Evolutionary conservation across 2,329 filamentous ascomycete species (phyloP), one percentile per base, ranked within the genome.

Genomic region (Xylariaceae sp.): DNA sequence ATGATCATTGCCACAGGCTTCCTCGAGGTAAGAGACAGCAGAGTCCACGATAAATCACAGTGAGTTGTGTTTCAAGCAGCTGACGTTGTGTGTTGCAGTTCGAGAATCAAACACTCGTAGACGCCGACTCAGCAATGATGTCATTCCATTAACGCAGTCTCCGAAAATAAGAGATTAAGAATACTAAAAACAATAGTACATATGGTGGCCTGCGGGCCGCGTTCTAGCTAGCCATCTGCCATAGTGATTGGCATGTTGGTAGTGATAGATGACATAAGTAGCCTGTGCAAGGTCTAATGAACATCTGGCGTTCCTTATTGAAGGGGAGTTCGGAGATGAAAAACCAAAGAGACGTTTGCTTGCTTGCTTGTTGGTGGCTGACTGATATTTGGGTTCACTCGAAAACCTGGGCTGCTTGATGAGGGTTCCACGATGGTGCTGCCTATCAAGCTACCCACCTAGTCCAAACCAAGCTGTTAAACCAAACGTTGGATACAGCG

Each of bases 1-100:
- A 76, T 97, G 59, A 88, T 96, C 65, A 80, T 85, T 29, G 84
- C 90, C 36, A 95, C 89, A 9, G 86, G 84, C 41, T 96, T 95
- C 70, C 74, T 96, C 50, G 88, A 96, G 78, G 92, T 95, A 76
- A 60, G 52, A 34, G 37, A 51, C 26, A 36, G 15, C 36, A 39
- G 36, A 19, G 18, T 13, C 10, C 39, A n/a, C 45, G 19, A 7
- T 30, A 39, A 42, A 29, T 37, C 32, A 39, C 26, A 36, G 29
- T 12, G 47, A 39, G 6, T 18, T 29, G 18, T 19, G 34, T 13
- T 47, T 26, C 41, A 58, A 19, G 50, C 61, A 19, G 50, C 61
- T 65, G 39, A 65, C 51, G 22, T 53, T 32, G 19, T 42, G 49
- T 47, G 39, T 54, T 45, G 29, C 53, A 68, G 66, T 67, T 66